Evolutionary conservation across 352 stramenopile genomes (phyloP), one percentile per base, ranked within the genome.

Genomic region (Detonula confervacea): DNA sequence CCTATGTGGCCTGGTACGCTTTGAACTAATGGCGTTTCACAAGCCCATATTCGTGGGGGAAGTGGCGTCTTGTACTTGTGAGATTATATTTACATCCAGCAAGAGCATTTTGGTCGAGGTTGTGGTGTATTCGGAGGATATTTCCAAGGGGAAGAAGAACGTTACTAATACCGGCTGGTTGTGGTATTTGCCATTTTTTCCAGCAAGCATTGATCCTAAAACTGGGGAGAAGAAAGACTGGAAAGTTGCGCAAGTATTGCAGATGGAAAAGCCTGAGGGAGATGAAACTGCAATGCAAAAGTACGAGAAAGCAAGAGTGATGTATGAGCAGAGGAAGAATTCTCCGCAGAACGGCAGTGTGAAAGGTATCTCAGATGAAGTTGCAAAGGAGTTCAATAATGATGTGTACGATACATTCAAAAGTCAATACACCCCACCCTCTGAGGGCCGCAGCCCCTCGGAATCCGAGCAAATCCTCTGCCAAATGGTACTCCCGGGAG

Each of bases 91-190:
- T 20, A 54, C 46, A 3, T 54, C 46, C n/a, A 54, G 27, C 7
- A 16, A 54, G 46, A 54, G 46, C n/a, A 54, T 54, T 18, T 54
- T 54, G 46, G 46, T 54, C 16, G 46, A 54, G 18, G 46, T 54
- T 5, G 46, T 54, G 16, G 46, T 54, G 27, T 18, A 5, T 54
- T 16, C 46, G 2, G 46, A 54, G 46, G 46, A 54, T 11, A 27
- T 54, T 29, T 29, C 46, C 46, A 54, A 54, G 11, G 46, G 46
- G 1, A 54, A 27, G n/a, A 24, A 2, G 24, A 2, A 14, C 9
- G 18, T 54, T 2, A 54, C 46, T 11, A 54, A 54, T 27, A 54
- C 46, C 16, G 46, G 46, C 2, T 54, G 46, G 46, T 27, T 54
- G 46, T 54, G 46, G 46, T 54, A 54, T 54, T 16, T 54, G 2